Evolutionary conservation across 352 stramenopile species (phyloP), one percentile per base, ranked within the genome.

Genomic region (Elongisporangium senticosum): DNA sequence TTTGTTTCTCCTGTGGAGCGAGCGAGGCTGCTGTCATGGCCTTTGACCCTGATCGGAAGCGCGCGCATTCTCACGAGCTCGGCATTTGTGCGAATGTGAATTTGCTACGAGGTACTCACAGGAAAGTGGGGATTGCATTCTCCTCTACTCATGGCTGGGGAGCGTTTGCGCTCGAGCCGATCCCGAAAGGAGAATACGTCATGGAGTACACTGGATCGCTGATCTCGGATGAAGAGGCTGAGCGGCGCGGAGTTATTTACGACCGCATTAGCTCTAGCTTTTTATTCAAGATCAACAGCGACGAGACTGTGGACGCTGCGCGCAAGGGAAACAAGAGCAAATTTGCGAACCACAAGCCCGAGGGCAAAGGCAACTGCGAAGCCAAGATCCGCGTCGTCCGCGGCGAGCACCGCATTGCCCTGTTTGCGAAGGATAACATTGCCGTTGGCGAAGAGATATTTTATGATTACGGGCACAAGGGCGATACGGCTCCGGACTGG

Each of bases 291-390:
- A 62, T 98, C 11, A 97, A 92, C 59, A 83, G 72, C 2, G 93
- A 98, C 10, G 83, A 86, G 51, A 84, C 95, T 21, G 77, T 99
- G 26, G 96, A 98, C 66, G 93, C 94, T 2, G 86, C 86, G 28
- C 79, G 85, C 22, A 93, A 97, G 64, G 95, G 96, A 17, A 98
- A 98, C 73, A 98, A 98, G 68, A 89, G 83, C 43, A 90, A 95
- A 58, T 98, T 97, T 71, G 83, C 88, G 1, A 96, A 97, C 61
- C 92, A 98, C 57, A 68, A 64, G 11, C 63, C 71, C 50, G 65
- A 67, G 51, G 67, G 69, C 19, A 55, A 61, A 5, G 75, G 87
- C 13, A 98, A 98, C 56, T 83, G 89, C 47, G 72, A 89, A 53
- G 79, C 93, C 6, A 86, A 82, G 54, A 92, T 96, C 55, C 65